Evolutionary conservation across 352 stramenopile genomes (phyloP).

Genomic region (Halophytophthora polymorphica): DNA sequence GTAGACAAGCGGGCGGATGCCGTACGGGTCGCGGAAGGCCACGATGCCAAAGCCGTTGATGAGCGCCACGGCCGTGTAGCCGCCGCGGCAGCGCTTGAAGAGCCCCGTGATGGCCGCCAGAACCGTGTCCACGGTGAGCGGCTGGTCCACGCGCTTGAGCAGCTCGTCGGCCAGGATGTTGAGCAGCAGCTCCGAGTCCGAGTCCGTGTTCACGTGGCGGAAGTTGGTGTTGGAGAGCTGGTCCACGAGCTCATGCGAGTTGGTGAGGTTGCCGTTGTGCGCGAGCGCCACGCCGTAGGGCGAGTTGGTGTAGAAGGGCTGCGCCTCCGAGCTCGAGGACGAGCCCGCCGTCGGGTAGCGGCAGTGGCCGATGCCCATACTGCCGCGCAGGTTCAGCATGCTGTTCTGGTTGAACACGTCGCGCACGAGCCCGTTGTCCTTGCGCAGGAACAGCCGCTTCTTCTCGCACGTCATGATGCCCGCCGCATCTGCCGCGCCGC

Average conservation of each 20-base stretch:
- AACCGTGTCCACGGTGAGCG: constrained; percentile 76
- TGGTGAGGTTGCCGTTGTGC: constrained; percentile 99
- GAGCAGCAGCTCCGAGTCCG: constrained; percentile 97
- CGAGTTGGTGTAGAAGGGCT: constrained; percentile 99
- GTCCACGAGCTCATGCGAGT: constrained; percentile 94
- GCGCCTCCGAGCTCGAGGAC: constrained; percentile 87
- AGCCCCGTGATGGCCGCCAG: constrained; percentile 90
- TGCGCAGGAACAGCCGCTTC: constrained; percentile 94
- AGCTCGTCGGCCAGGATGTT: constrained; percentile 99
- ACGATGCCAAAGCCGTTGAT: constrained; percentile 98
- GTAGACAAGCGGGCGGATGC: constrained; percentile 97
- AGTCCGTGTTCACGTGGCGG: constrained; percentile 98
- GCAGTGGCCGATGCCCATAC: constrained; percentile 97
- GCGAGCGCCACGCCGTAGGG: constrained; percentile 97
- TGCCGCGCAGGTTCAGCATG: constrained; percentile 94
- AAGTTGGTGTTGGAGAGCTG: constrained; percentile 91
- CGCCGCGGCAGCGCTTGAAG: constrained; percentile 95
- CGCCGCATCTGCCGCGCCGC: constrained; percentile 77
- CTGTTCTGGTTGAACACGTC: constrained; percentile 99
- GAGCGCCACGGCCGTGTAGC: constrained; percentile 96
- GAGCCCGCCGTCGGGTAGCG: constrained; percentile 97
- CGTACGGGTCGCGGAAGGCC: constrained; percentile 97
- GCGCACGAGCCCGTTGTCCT: constrained; percentile 98
- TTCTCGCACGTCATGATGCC: constrained; percentile 96
- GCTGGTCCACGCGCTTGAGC: constrained; percentile 68